These are phyloP conservation scores for Fusarium guadeloupense DNA, from an alignment of 2,329 filamentous ascomycete genomes.

Conservation along the genomic window DNA sequence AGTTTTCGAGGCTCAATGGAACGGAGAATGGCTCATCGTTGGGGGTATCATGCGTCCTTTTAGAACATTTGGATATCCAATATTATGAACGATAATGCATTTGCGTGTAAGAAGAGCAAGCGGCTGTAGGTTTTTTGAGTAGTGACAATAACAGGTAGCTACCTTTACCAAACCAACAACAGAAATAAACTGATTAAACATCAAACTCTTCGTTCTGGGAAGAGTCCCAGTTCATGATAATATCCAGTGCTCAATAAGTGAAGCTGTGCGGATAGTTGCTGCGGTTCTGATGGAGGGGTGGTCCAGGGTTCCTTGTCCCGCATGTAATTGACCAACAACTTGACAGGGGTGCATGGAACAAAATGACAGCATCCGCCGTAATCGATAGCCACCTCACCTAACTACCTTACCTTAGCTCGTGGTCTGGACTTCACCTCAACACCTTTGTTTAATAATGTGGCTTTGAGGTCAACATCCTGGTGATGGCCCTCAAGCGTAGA, in stretches of 20 bases:
- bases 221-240: too few relatives aligned
- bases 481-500: constrained; percentile 77
- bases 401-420: constrained; percentile 28
- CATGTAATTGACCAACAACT: not conserved
- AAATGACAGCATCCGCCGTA: constrained; percentile 40
- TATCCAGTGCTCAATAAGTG: not conserved
- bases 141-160: too few relatives aligned
- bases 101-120: not conserved
- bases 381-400: constrained; percentile 35
- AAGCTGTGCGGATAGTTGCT: constrained; percentile 19
- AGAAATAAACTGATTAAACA: too few relatives aligned
- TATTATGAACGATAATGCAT: not conserved
- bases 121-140: too few relatives aligned
- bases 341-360: constrained; percentile 36
- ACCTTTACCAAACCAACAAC: too few relatives aligned
- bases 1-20: constrained; percentile 29
- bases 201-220: too few relatives aligned
- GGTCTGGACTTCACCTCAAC: constrained; percentile 28
- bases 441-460: constrained; percentile 46
- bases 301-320: constrained; percentile 32
- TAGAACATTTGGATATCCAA: not conserved
- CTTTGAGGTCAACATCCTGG: constrained; percentile 44
- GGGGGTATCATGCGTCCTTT: not conserved
- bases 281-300: constrained; percentile 8
- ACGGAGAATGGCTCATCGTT: not conserved